Evolutionary conservation across 2,329 filamentous ascomycete genomes (phyloP), one percentile per base, ranked within the genome.

Genomic region (Ophiostoma sp.): DNA sequence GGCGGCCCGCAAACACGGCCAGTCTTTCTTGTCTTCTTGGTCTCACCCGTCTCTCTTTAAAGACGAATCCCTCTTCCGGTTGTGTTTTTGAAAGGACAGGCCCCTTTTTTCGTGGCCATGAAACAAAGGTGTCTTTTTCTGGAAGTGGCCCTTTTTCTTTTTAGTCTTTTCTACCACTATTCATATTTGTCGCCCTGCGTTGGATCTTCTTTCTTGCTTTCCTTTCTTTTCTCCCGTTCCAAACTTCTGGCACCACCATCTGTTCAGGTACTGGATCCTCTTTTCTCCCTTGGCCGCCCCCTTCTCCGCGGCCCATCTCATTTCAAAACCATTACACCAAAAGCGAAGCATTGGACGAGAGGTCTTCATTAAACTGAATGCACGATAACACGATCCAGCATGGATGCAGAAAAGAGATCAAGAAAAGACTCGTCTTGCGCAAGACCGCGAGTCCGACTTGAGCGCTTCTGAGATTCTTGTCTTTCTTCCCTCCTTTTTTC

Each of bases 271-370:
- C 33, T 36, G 8, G 22, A 57, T 19, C 28, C 28, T 8, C 25
- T 8, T 36, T 36, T 22, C 17, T 11, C 15, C 2, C 22, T 17
- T n/a, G 31, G 36, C n/a, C n/a, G n/a, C 33, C 50, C 19, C 33
- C 50, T 2, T 17, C 59, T 15, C 33, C n/a, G 19, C 25, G 17
- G 57, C 25, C 69, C 42, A 17, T 59, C 36, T 50, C 5, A 69
- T 69, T 52, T 69, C 66, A 7, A 55, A 69, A 55, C 11, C 3
- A 25, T 15, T 31, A 28, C 48, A 69, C 8, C 9, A 5, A 19
- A 69, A 6, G 4, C 31, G 22, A 70, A 59, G 68, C 22, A 70
- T 59, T 57, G 68, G 68, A 70, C 22, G 68, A 57, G 33, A 70
- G 22, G 15, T 8, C n/a, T 17, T 2, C 6, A 1, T 57, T 3